Conservation (phyloP, 805 yeast genomes). For the Teunomyces aglyptinius region DNA sequence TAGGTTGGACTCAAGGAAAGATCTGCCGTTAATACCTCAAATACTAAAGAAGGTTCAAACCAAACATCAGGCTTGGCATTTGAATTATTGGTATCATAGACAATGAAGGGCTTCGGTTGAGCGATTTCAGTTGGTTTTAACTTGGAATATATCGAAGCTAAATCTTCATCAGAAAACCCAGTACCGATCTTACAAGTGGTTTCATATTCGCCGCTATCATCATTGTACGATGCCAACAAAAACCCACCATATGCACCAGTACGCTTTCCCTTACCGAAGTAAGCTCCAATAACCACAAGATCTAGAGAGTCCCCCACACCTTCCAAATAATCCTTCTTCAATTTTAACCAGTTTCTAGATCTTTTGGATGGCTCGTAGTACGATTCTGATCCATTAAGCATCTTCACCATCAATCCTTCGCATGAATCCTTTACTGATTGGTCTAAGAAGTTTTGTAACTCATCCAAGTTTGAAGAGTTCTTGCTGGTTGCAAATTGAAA, state of each 20-base stretch:
- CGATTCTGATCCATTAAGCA: conserved; percentile 76
- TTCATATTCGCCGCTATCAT: conserved; percentile 89
- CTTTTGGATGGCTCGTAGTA: conserved; percentile 92
- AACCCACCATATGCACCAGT: conserved; percentile 96
- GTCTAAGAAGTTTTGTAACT: conserved; percentile 80
- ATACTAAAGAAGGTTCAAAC: conserved; percentile 83
- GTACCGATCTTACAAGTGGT: conserved; percentile 97
- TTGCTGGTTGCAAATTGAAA: conserved; percentile 76
- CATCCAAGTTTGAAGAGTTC: conserved; percentile 68
- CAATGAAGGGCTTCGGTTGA: conserved; percentile 63
- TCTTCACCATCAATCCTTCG: conserved; percentile 95
- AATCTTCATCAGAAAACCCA: conserved; percentile 86
- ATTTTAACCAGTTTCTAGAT: conserved; percentile 91
- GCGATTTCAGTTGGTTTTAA: conserved; percentile 66
- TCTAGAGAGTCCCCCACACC: conserved; percentile 97
- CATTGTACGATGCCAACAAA: conserved; percentile 83
- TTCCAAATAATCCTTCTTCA: conserved; percentile 90
- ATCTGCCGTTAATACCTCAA: conserved; percentile 92
- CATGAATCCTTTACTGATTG: conserved; percentile 86
- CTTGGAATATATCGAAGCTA: conserved; percentile 56
- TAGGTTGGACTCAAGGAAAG: conserved; percentile 84
- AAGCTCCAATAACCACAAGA: conserved; percentile 91
- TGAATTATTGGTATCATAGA: conserved; percentile 58
- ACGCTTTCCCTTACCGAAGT: conserved; percentile 89
- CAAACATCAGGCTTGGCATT: conserved; percentile 86